phyloP scores from a whole-genome alignment of 2,329 filamentous ascomycete genomes.

The Hypoxylon sp. region DNA sequence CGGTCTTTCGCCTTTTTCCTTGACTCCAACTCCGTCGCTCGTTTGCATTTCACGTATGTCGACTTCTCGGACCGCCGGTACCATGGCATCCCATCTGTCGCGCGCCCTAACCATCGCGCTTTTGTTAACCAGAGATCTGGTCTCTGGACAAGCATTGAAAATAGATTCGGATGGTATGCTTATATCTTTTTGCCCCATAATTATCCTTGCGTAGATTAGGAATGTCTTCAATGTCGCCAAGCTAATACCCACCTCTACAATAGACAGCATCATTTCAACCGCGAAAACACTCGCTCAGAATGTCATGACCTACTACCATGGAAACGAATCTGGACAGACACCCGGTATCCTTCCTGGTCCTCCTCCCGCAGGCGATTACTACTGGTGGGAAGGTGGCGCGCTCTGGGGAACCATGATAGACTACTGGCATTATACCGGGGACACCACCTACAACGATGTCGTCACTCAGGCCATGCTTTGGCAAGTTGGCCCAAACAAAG shows the following conservation, averaged over 20 bases:
- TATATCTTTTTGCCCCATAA: background rate
- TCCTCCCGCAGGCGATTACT: slow-evolving; percentile 55
- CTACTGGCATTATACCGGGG: slow-evolving; percentile 68
- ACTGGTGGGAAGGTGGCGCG: slow-evolving; percentile 57
- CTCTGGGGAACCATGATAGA: slow-evolving; percentile 56
- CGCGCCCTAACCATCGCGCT: slow-evolving; percentile 28
- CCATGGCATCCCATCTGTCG: slow-evolving; percentile 29
- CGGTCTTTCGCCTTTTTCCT: slow-evolving; percentile 25
- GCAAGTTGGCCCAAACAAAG: slow-evolving; percentile 62
- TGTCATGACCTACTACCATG: slow-evolving; percentile 54
- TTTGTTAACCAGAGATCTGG: slow-evolving; percentile 18
- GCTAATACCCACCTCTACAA: slow-evolving; percentile 28
- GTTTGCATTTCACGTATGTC: slow-evolving; percentile 29
- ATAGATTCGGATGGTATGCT: slow-evolving; percentile 48
- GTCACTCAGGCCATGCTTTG: slow-evolving; percentile 62
- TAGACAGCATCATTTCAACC: slow-evolving; percentile 68
- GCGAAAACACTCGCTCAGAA: slow-evolving; percentile 52
- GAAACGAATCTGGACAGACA: slow-evolving; percentile 54
- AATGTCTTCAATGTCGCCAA: background rate
- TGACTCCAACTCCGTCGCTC: slow-evolving; percentile 33
- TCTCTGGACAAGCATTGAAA: slow-evolving; percentile 40
- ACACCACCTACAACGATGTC: slow-evolving; percentile 66
- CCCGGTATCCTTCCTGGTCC: slow-evolving; percentile 55
- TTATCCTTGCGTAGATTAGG: background rate
- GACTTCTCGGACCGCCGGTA: slow-evolving; percentile 7